Evolutionary conservation across 108 stramenopile genomes (phyloP), one percentile per base, ranked within the genome.

Genomic region (Cylindrotheca fusiformis): DNA sequence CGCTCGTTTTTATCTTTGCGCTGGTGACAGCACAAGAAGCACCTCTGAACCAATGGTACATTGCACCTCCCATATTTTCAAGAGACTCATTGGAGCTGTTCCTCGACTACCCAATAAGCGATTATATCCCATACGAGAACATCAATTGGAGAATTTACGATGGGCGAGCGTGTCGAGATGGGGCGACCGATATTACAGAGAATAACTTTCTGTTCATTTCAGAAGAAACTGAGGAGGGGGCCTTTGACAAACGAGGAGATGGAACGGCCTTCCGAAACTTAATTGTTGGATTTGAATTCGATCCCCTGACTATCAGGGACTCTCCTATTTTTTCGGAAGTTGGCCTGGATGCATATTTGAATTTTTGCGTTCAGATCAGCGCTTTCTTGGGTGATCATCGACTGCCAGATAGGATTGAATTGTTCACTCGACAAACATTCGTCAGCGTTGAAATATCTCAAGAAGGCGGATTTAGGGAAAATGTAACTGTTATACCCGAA

Each of bases 401-500:
- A 41, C 28, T 55, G 10, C 54, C 54, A 4, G 54, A 29, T 3
- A 10, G 28, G 4, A 14, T 55, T 26, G 54, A 55, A 20, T 18
- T 55, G 3, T 58, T 58, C 36, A 58, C 44, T 32, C 20, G 33
- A 32, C 44, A 26, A 32, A 58, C 57, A 14, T 19, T 32, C 8
- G 23, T 22, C n/a, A 41, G 36, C 4, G 54, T 55, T 4, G 12
- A 30, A 2, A 58, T 36, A 4, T 36, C 57, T 2, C 33, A 44
- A 44, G 57, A 58, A 41, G 57, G 33, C 32, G 44, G 44, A 32
- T 58, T 58, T 58, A 32, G 32, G 28, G 57, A 58, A 41, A 58
- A 32, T 3, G 4, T 58, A 2, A 21, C 44, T 6, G 44, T 36
- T 2, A 20, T 58, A 4, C 33, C 57, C 8, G 22, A 44, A 2